A percentile compares a stretch with the other conserved stretches of the same genome.
Conservation (phyloP, 2,329 filamentous ascomycete genomes). For the Xylaria sp. region DNA sequence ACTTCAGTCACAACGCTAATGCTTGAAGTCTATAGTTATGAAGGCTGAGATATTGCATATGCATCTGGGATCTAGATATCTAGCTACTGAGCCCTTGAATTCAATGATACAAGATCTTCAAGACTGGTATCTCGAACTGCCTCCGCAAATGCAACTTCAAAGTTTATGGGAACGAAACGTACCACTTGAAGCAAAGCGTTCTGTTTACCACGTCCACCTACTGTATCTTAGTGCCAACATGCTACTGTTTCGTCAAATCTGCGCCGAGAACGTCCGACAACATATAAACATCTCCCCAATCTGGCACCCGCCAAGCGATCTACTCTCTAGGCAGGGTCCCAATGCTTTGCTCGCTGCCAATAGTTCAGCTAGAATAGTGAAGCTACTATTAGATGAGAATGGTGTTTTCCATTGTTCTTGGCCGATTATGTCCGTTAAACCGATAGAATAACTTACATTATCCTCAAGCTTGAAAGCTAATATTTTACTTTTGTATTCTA, state of each 20-base stretch:
- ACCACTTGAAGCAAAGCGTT: constrained; percentile 12
- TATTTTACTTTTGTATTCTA: neutral
- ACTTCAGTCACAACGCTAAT: too few species aligned
- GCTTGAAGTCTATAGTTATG: too few species aligned
- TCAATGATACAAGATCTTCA: constrained; percentile 13
- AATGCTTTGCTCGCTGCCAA: constrained; percentile 8
- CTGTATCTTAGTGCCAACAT: constrained; percentile 18
- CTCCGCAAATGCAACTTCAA: constrained; percentile 16
- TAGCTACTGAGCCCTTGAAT: constrained; percentile 2
- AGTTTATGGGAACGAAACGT: neutral
- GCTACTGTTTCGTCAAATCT: constrained; percentile 11
- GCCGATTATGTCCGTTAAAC: constrained; percentile 2
- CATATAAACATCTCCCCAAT: neutral
- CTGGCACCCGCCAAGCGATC: neutral
- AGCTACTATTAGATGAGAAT: constrained; percentile 12
- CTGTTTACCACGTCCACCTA: constrained; percentile 14
- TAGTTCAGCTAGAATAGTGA: constrained; percentile 13
- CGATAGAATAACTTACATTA: neutral
- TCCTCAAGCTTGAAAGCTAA: neutral
- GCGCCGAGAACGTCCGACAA: constrained; percentile 1
- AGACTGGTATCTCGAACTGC: constrained; percentile 3
- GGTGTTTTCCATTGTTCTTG: constrained; percentile 1
- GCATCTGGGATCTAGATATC: constrained; percentile 4
- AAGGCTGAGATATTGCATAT: constrained; percentile 10
- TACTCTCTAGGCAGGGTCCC: constrained; percentile 6